phyloP scores from a whole-genome alignment of 441 rosid genomes.

The Gossypium trilobum region DNA sequence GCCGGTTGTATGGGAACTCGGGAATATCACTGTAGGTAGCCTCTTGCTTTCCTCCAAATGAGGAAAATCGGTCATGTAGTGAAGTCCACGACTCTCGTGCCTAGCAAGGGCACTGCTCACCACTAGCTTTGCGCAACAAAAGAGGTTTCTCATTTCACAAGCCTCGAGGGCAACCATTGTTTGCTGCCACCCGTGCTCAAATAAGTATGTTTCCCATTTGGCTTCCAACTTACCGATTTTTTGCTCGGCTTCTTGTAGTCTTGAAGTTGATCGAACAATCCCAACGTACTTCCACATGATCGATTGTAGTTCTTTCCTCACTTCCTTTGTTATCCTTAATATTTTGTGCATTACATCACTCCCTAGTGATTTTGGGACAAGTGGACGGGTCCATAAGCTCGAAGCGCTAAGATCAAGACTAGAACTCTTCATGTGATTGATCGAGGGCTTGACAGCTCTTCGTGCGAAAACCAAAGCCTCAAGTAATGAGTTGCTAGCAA shows the following conservation, averaged over 20 bases:
- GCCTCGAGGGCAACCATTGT: constrained; percentile 83
- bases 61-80: constrained; percentile 74
- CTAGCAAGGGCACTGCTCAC: constrained; percentile 82
- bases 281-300: constrained; percentile 90
- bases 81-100: constrained; percentile 93
- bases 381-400: constrained; percentile 59
- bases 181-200: constrained; percentile 75
- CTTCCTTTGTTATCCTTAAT: constrained; percentile 39
- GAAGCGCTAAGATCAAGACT: constrained; percentile 37
- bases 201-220: constrained; percentile 68
- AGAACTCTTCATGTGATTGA: constrained; percentile 59
- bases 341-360: constrained; percentile 34
- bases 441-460: constrained; percentile 80
- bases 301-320: constrained; percentile 69
- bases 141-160: constrained; percentile 89
- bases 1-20: constrained; percentile 34
- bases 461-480: constrained; percentile 92
- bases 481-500: constrained; percentile 93
- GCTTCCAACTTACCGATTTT: constrained; percentile 54
- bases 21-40: constrained; percentile 73
- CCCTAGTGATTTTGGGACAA: constrained; percentile 45
- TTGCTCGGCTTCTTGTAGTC: constrained; percentile 53
- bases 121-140: constrained; percentile 87
- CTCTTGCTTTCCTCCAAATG: constrained; percentile 66
- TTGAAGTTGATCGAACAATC: constrained; percentile 73